These are phyloP conservation scores for Gracilaria gracilis DNA, from an alignment of 23 red algal genomes.

Conservation along the genomic window DNA sequence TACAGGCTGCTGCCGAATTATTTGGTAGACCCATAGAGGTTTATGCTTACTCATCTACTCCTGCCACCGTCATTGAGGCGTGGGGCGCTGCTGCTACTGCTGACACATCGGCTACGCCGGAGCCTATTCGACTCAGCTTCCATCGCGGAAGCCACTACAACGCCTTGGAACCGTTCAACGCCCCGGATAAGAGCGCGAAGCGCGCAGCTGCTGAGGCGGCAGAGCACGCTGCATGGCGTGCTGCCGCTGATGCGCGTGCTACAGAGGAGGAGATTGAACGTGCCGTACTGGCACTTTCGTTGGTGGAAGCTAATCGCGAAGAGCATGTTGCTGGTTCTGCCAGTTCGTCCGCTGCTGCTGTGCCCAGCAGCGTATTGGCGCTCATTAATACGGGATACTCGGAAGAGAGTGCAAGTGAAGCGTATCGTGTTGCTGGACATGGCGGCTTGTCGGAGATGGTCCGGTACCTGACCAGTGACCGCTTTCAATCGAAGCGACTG, in stretches of 20 bases:
- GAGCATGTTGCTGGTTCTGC: slow-evolving; percentile 25
- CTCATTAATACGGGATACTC: slow-evolving; percentile 45
- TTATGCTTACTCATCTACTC: slow-evolving; percentile 52
- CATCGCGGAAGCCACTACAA: slow-evolving; percentile 76
- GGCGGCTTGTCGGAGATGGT: slow-evolving; percentile 61
- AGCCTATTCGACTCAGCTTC: slow-evolving; percentile 60
- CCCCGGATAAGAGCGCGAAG: slow-evolving; percentile 35
- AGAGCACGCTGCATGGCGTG: slow-evolving; percentile 33
- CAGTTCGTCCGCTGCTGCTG: slow-evolving; percentile 34
- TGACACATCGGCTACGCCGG: not conserved
- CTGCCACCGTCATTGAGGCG: slow-evolving; percentile 60
- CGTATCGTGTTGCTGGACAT: slow-evolving; percentile 57
- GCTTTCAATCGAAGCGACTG: slow-evolving; percentile 17
- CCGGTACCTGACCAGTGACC: slow-evolving; percentile 12
- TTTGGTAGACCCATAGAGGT: slow-evolving; percentile 70
- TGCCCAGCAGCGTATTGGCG: slow-evolving; percentile 42
- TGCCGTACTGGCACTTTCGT: slow-evolving; percentile 50
- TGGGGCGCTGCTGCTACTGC: slow-evolving; percentile 36
- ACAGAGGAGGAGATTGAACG: slow-evolving; percentile 62
- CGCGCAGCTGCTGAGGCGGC: slow-evolving; percentile 19
- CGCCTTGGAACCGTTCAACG: slow-evolving; percentile 52
- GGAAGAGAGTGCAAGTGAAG: slow-evolving; percentile 59
- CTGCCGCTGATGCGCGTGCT: slow-evolving; percentile 22
- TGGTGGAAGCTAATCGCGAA: slow-evolving; percentile 55
- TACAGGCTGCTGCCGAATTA: slow-evolving; percentile 66